A percentile compares a stretch with the other conserved stretches of the same genome.
These are phyloP conservation scores for Tetratostichococcus sp. DNA, from an alignment of 139 green algal species.

Conservation along the genomic window DNA sequence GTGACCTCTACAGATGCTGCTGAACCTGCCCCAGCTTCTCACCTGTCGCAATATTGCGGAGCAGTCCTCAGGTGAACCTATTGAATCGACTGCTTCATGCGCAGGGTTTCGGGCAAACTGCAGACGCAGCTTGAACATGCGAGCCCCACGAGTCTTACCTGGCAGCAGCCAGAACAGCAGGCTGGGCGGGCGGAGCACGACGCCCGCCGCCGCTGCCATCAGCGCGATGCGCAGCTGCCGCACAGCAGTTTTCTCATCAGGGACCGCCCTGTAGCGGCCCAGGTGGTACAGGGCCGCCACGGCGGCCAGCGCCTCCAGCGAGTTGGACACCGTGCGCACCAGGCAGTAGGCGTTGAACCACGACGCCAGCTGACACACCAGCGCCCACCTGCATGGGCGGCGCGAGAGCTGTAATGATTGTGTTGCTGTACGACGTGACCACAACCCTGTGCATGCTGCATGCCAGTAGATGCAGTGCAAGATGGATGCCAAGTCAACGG, in stretches of 20 bases:
- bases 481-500: too few species aligned
- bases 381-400: slow-evolving; percentile 32
- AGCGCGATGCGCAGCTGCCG: slow-evolving; percentile 3
- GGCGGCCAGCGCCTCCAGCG: slow-evolving; percentile 40
- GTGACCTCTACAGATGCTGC: too few species aligned
- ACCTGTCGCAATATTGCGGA: too few species aligned
- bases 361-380: slow-evolving; percentile 43
- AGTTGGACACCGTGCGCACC: slow-evolving; percentile 63
- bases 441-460: too few species aligned
- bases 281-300: slow-evolving; percentile 35
- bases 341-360: slow-evolving; percentile 74
- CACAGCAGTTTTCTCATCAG: neutral
- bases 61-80: too few species aligned
- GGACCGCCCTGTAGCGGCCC: slow-evolving; percentile 2
- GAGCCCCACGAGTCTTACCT: neutral
- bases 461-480: too few species aligned
- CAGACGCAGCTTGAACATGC: too few species aligned
- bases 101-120: too few species aligned
- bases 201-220: slow-evolving; percentile 17
- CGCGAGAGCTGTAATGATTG: too few species aligned
- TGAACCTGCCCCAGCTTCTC: too few species aligned
- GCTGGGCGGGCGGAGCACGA: slow-evolving; percentile 37
- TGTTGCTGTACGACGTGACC: too few species aligned
- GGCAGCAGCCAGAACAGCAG: slow-evolving; percentile 34
- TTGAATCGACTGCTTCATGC: too few species aligned